phyloP scores from a whole-genome alignment of 1,139 yeast genomes.

The Pichia sp. region DNA sequence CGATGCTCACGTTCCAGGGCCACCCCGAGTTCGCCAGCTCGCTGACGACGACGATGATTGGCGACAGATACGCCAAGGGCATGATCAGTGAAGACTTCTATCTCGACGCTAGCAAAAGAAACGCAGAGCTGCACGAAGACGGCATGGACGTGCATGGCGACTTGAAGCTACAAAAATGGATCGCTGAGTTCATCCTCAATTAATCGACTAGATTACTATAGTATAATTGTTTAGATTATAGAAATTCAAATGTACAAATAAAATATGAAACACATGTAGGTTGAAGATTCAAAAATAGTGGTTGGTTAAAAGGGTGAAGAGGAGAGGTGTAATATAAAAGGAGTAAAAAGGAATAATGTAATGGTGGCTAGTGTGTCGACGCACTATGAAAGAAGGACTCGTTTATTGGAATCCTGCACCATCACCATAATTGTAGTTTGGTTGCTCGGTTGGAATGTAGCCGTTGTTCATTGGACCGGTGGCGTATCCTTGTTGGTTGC shows the following conservation, averaged over 20 bases:
- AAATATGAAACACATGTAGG: background rate
- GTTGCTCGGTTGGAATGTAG: conserved; percentile 28
- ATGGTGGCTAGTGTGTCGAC: too few relatives aligned
- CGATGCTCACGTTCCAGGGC: conserved; percentile 71
- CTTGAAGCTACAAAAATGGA: conserved; percentile 10
- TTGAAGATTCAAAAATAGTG: too few relatives aligned
- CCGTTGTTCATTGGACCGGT: conserved; percentile 26
- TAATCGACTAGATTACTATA: background rate
- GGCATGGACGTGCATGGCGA: conserved; percentile 8
- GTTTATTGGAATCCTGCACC: conserved; percentile 29
- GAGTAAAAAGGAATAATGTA: background rate
- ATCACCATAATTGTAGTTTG: conserved; percentile 20
- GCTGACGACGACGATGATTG: conserved; percentile 34
- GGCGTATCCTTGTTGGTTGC: conserved; percentile 12
- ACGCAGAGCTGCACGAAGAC: conserved; percentile 19
- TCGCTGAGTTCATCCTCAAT: conserved; percentile 5
- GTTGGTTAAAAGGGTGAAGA: too few relatives aligned
- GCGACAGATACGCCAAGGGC: conserved; percentile 24
- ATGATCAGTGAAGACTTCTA: conserved; percentile 18
- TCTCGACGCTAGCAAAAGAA: conserved; percentile 27
- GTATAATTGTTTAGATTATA: too few relatives aligned
- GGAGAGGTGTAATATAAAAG: background rate
- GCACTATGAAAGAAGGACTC: too few relatives aligned
- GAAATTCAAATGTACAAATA: background rate
- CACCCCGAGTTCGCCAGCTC: conserved; percentile 76